Evolutionary conservation across 1,284 basidiomycete species (phyloP), one percentile per base, ranked within the genome.

Genomic region (Rhodotorula sp.): DNA sequence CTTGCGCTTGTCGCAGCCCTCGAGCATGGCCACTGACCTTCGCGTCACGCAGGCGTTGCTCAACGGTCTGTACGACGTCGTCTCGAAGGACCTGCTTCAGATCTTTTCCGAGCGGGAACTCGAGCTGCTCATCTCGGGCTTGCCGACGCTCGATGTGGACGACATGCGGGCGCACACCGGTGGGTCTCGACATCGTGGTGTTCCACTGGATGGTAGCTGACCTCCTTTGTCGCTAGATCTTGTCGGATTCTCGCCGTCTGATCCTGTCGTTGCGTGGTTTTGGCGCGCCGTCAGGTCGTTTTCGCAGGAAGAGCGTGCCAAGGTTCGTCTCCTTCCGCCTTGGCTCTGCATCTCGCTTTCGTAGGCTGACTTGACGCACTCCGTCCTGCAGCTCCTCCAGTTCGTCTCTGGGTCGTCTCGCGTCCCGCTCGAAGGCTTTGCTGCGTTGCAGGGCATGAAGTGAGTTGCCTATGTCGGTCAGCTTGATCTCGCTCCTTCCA

Each of bases 271-370:
- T 70, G 89, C 92, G 46, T 99, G 95, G 94, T 98, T 94, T 90
- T 99, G 96, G 96, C 87, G 96, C 75, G 94, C 95, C 3, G 86
- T 99, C 60, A 94, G 98, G 80, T 94, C 92, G 20, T 98, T 98
- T 83, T 94, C 92, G 76, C 91, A 95, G 62, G 94, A 97, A 77
- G 94, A 99, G 81, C 86, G 94, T 68, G 94, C 94, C 27, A 95
- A 97, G 80, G 72, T 71, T 13, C 51, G 66, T 48, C 27, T 8
- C 8, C 6, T 22, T 90, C 94, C 65, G 15, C 36, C 7, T n/a
- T 13, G 20, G 32, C 4, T n/a, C 84, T 5, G 29, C 34, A 22
- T 46, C 13, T 46, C 15, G 22, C 11, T 7, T 52, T 46, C 32
- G 20, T 15, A 51, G 27, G 48, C 27, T 22, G 27, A 7, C 8